Conservation (phyloP, 2,329 filamentous ascomycete genomes). For the Colletotrichum lini region DNA sequence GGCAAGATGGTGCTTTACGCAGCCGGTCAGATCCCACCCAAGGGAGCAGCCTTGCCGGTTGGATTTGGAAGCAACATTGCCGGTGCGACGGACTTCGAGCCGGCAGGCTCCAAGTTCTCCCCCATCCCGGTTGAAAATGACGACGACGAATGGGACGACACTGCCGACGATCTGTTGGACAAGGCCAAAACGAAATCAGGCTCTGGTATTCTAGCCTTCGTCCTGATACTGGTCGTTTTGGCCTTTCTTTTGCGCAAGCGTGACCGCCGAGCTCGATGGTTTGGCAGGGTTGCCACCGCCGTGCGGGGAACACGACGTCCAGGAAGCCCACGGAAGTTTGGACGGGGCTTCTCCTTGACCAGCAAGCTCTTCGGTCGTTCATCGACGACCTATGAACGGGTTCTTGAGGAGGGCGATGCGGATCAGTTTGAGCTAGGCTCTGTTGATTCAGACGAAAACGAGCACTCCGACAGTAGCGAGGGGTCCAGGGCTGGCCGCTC, state of each 20-base stretch:
- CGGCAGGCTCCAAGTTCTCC: slow-evolving; percentile 74
- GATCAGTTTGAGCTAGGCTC: slow-evolving; percentile 84
- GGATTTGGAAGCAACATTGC: slow-evolving; percentile 90
- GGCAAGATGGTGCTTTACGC: slow-evolving; percentile 98
- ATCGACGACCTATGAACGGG: slow-evolving; percentile 80
- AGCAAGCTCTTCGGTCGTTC: slow-evolving; percentile 77
- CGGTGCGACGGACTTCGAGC: slow-evolving; percentile 84
- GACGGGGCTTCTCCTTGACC: slow-evolving; percentile 65
- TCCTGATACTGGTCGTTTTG: slow-evolving; percentile 79
- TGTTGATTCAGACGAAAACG: slow-evolving; percentile 74
- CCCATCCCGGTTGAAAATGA: slow-evolving; percentile 49
- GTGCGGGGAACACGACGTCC: slow-evolving; percentile 59
- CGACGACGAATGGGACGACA: slow-evolving; percentile 66
- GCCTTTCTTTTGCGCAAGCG: slow-evolving; percentile 84
- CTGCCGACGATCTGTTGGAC: slow-evolving; percentile 72
- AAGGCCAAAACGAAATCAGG: slow-evolving; percentile 77
- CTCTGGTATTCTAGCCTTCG: slow-evolving; percentile 82
- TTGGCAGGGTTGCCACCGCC: slow-evolving; percentile 64
- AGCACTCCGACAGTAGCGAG: slow-evolving; percentile 74
- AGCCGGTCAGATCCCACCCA: slow-evolving; percentile 84
- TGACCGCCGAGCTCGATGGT: slow-evolving; percentile 77
- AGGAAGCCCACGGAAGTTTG: slow-evolving; percentile 62
- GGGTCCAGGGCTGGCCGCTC: slow-evolving; percentile 69
- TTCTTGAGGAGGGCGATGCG: slow-evolving; percentile 84
- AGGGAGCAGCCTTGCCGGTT: slow-evolving; percentile 76